Evolutionary conservation across 2,329 filamentous ascomycete species (phyloP), one percentile per base, ranked within the genome.

Genomic region (Aphanoascus verrucosus): DNA sequence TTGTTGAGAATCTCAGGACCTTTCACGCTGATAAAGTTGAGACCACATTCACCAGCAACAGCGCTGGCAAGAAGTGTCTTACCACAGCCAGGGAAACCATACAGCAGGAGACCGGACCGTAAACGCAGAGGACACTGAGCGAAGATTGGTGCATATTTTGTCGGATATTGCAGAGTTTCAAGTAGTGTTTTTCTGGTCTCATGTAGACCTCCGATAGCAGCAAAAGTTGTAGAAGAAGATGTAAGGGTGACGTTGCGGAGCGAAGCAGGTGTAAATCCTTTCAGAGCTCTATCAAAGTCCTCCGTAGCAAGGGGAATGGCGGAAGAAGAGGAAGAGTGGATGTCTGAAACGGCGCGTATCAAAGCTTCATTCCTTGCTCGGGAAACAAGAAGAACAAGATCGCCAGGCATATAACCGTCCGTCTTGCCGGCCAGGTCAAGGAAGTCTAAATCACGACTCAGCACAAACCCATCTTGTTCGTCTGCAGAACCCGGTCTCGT

Each of bases 21-120:
- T 72, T 98, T 98, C 64, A 98, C 93, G 40, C 85, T 90, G 69
- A 98, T 98, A 70, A 98, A 98, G 69, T 98, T 98, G 56, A 98
- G 82, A 0, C 91, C 91, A 64, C 91, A 97, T 72, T 98, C 93
- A 53, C 91, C 91, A 11, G 94, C 93, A n/a, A 98, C 91, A 0
- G 93, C 93, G 55, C 88, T 94, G 17, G 94, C 93, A 8, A 98
- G 81, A 7, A 98, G 78, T 0, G 93, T 98, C 72, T 98, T 98
- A 57, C 94, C 94, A 64, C 93, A 97, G 1, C 93, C 93, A 0
- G 93, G 93, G 63, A 86, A 97, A 28, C 93, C 93, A 65, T 98
- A 98, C 0, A 98, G 78, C 2, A 98, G 77, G 1, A 98, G 77
- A 51, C 93, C 93, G 6, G 91, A 97, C 9, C 93, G 88, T 3